These are phyloP conservation scores for Astrothelium macrocarpum DNA, from an alignment of 495 filamentous ascomycete species.

Conservation along the genomic window DNA sequence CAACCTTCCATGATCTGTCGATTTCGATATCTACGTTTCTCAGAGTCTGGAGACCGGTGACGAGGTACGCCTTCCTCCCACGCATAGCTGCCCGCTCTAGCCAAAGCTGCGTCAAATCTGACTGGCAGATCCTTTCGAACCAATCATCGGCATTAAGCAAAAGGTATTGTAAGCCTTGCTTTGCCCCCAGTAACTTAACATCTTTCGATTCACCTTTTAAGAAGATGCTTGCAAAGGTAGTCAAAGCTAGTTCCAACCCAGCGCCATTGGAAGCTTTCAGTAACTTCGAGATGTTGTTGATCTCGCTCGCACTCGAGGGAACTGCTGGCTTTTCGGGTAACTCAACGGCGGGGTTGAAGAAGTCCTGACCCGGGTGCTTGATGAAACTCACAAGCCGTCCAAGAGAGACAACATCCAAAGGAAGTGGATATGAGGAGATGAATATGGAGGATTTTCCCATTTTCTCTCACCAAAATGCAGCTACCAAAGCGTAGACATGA, in stretches of 20 bases:
- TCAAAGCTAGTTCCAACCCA: not conserved
- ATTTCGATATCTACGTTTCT: not conserved
- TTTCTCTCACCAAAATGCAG: not conserved
- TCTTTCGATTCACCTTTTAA: not conserved
- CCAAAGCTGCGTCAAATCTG: not conserved
- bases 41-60: not conserved
- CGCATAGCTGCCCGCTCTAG: not conserved
- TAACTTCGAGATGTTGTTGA: not conserved
- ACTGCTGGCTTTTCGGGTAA: not conserved
- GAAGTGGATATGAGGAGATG: not conserved
- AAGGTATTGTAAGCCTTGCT: not conserved
- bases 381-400: not conserved
- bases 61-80: not conserved
- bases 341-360: not conserved
- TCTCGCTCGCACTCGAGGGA: not conserved
- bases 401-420: not conserved
- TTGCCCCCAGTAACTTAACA: not conserved
- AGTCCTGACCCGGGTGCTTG: not conserved
- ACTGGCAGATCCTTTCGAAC: not conserved
- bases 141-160: not conserved
- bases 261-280: not conserved
- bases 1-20: not conserved
- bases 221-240: not conserved
- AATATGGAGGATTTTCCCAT: not conserved
- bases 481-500: too few species aligned